These are phyloP conservation scores for Besnoitia besnoiti DNA, from an alignment of 169 alveolate genomes.

Conservation along the genomic window DNA sequence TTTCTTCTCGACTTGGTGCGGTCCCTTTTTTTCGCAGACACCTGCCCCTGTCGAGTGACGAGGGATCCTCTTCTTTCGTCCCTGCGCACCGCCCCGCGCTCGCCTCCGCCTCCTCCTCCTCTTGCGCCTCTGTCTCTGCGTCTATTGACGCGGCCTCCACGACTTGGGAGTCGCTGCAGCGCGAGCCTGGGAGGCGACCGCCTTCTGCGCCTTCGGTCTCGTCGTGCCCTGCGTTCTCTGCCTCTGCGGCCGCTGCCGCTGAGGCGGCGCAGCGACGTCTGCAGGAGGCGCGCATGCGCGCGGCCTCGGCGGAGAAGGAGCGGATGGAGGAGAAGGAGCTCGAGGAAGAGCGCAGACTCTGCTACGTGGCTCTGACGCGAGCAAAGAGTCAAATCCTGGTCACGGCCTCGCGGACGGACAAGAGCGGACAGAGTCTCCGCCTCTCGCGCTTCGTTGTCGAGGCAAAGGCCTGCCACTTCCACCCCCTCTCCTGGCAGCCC, in stretches of 20 bases:
- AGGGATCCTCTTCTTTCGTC: not conserved
- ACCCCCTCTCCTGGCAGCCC: not conserved
- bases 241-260: not conserved
- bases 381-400: constrained; percentile 50
- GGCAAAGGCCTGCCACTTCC: constrained; percentile 33
- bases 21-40: not conserved
- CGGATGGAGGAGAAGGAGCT: constrained; percentile 27
- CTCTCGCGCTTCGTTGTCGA: constrained; percentile 58
- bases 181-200: too few relatives aligned
- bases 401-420: constrained; percentile 56
- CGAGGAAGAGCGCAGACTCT: constrained; percentile 62
- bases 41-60: not conserved
- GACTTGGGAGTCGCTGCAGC: too few relatives aligned
- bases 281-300: not conserved
- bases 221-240: not conserved
- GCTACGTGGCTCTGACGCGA: constrained; percentile 63
- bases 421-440: constrained; percentile 41
- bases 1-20: not conserved
- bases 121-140: too few relatives aligned
- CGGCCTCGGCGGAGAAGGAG: not conserved
- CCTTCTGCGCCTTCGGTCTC: not conserved
- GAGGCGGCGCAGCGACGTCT: not conserved
- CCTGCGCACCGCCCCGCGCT: not conserved
- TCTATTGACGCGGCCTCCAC: too few relatives aligned
- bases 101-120: not conserved